These are phyloP conservation scores for Thalassiosira profunda DNA, from an alignment of 108 stramenopile genomes.

Conservation along the genomic window DNA sequence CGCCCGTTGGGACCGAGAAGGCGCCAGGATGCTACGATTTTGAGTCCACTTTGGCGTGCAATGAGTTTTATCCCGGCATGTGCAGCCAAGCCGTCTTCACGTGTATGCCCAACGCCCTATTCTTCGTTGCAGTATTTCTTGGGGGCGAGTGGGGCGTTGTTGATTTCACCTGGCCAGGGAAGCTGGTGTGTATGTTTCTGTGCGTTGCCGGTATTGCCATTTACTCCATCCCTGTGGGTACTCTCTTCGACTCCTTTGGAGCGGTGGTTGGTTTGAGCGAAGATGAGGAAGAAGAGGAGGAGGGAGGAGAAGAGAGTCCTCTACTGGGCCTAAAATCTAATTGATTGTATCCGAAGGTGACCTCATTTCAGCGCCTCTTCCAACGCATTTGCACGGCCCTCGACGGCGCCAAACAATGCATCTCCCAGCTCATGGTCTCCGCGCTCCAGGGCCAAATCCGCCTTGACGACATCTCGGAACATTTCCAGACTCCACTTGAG, in stretches of 20 bases:
- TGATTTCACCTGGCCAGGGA: slow-evolving; percentile 94
- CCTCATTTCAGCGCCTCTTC: slow-evolving; percentile 64
- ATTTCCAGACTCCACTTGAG: slow-evolving; percentile 91
- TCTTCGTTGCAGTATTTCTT: slow-evolving; percentile 90
- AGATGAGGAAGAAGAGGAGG: slow-evolving; percentile 79
- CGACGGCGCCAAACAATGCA: slow-evolving; percentile 86
- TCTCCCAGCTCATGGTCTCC: slow-evolving; percentile 90
- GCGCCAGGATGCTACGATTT: slow-evolving; percentile 80
- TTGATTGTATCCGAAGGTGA: slow-evolving; percentile 6
- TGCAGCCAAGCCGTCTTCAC: slow-evolving; percentile 83
- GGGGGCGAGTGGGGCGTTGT: slow-evolving; percentile 94
- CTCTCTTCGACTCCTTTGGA: slow-evolving; percentile 91
- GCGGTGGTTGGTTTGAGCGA: slow-evolving; percentile 82
- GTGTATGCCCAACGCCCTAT: slow-evolving; percentile 88
- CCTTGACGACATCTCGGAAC: slow-evolving; percentile 91
- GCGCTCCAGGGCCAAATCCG: slow-evolving; percentile 85
- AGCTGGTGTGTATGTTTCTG: slow-evolving; percentile 81
- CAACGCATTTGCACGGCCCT: slow-evolving; percentile 83
- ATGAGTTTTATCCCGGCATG: slow-evolving; percentile 74
- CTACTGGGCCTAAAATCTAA: background rate
- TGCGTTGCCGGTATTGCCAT: slow-evolving; percentile 89
- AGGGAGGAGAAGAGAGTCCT: slow-evolving; percentile 36
- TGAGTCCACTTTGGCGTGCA: slow-evolving; percentile 64
- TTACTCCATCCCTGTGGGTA: slow-evolving; percentile 91
- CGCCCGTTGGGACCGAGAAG: slow-evolving; percentile 34